Evolutionary conservation across 169 alveolate genomes (phyloP), one percentile per base, ranked within the genome.

Genomic region (Perkinsus olseni): DNA sequence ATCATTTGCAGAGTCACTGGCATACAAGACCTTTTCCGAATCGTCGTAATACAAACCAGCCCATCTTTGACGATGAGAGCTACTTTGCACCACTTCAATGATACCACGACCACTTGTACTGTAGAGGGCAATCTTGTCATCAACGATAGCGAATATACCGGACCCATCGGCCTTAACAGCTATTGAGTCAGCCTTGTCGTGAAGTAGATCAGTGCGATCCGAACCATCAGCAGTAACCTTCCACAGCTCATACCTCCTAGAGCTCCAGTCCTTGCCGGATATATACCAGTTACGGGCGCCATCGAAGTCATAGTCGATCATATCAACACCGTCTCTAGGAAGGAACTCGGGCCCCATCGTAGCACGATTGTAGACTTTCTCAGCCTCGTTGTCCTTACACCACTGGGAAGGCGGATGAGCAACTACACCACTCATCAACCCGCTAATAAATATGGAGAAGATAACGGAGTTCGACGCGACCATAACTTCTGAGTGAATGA

Each of bases 141-240:
- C 31, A 13, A 62, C 82, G 17, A 62, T 24, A 8, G 82, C 82
- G 17, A 62, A 62, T 13, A 62, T 62, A 8, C 82, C 82, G 17
- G 82, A 62, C 13, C 82, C 82, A 62, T 62, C 82, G 34, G 82
- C 82, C 31, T 62, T 62, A 62, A 62, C 82, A 62, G 82, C 82
- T 0, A 62, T 62, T 6, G 36, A 62, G 34, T 62, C 82, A 28
- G 31, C 82, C 34, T 62, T 62, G 34, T 62, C 82, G 34, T 62
- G 82, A 21, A 62, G 13, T 8, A 62, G 13, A 62, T 13, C 34
- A 62, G 82, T 62, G 8, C 82, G 82, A 62, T 6, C 82, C 34
- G 82, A 62, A 62, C 82, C 82, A 62, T 62, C 82, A 62, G 82
- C 82, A 28, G 82, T 62, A 62, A 62, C 82, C 82, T 62, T 62